A percentile compares a stretch with the other conserved stretches of the same genome.
These are phyloP conservation scores for Abelmoschus esculentus DNA, from an alignment of 345 rosid species.

Conservation along the genomic window DNA sequence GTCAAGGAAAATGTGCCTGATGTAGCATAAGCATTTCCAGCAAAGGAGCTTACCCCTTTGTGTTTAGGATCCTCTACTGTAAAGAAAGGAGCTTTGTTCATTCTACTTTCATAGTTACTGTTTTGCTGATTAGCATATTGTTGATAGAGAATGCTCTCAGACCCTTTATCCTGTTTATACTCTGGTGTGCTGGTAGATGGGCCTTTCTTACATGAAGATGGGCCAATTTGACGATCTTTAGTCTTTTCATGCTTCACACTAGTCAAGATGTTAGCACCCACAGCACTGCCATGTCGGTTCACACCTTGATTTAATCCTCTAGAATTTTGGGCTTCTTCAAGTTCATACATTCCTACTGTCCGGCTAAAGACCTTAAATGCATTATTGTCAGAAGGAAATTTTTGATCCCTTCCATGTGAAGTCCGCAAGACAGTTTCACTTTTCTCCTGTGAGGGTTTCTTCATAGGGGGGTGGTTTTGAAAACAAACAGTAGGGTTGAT, in stretches of 20 bases:
- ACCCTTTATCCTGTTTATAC: conserved; percentile 16
- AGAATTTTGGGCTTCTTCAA: conserved; percentile 7
- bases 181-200: conserved; percentile 10
- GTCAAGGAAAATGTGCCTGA: conserved; percentile 12
- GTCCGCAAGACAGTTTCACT: conserved; percentile 17
- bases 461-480: not conserved
- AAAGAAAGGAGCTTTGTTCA: conserved; percentile 3
- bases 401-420: conserved; percentile 23
- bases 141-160: conserved; percentile 4
- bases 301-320: not conserved
- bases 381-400: conserved; percentile 8
- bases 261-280: not conserved
- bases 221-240: conserved; percentile 3
- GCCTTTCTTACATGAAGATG: conserved; percentile 13
- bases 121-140: conserved; percentile 10
- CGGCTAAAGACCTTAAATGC: conserved; percentile 16
- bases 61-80: not conserved
- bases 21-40: conserved; percentile 11
- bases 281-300: conserved; percentile 7
- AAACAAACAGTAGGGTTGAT: conserved; percentile 14
- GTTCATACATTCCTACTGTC: conserved; percentile 8
- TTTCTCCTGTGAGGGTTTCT: conserved; percentile 16
- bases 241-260: conserved; percentile 12
- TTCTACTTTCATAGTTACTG: conserved; percentile 7
- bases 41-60: conserved; percentile 5